These are phyloP conservation scores for Otatea glauca DNA, from an alignment of 176 grass and related monocot genomes.

Conservation along the genomic window DNA sequence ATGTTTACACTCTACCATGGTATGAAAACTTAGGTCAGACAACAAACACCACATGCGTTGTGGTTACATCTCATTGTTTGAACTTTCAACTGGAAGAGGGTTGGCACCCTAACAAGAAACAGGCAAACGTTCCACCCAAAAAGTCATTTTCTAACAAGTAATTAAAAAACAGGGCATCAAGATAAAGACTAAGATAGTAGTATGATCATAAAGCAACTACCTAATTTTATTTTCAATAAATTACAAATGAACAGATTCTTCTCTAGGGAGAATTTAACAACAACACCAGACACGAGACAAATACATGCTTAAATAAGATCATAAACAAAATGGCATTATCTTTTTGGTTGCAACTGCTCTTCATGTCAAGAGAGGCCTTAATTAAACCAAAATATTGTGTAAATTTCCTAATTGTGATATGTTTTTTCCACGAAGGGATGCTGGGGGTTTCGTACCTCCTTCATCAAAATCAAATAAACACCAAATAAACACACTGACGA, in stretches of 20 bases:
- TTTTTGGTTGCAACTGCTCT: neutral
- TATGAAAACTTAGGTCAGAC: neutral
- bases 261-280: conserved; percentile 8
- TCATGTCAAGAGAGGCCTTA: neutral
- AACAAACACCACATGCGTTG: neutral
- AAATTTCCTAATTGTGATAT: neutral
- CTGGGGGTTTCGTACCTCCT: neutral
- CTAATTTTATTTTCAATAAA: neutral
- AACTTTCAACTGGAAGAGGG: neutral
- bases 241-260: neutral
- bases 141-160: neutral
- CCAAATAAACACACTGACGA: neutral
- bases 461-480: neutral
- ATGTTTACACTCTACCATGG: neutral
- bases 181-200: neutral
- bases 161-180: neutral
- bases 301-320: neutral
- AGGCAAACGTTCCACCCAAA: neutral
- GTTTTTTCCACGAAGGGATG: neutral
- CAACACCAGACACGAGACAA: neutral
- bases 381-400: neutral
- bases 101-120: neutral
- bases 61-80: neutral
- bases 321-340: neutral
- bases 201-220: neutral